Conservation (phyloP, 176 grass and related monocot species). For the Triticum urartu region DNA sequence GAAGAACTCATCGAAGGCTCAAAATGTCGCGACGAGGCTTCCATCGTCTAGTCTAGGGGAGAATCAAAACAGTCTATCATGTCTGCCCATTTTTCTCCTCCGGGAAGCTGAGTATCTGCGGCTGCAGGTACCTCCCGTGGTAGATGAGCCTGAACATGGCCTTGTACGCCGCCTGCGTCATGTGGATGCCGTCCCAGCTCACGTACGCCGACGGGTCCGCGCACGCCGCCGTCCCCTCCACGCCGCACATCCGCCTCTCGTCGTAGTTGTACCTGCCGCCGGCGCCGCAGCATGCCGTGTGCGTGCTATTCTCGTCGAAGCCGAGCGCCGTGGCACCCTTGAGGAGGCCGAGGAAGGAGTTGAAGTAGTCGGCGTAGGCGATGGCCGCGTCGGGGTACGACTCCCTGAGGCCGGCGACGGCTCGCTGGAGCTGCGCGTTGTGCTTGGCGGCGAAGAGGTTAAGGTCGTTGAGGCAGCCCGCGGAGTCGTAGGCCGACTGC, state of each 20-base stretch:
- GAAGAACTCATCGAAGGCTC: not conserved
- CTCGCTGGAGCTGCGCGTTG: slow-evolving; percentile 57
- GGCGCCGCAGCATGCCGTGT: slow-evolving; percentile 68
- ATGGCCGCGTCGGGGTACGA: slow-evolving; percentile 45
- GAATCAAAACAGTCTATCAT: not conserved
- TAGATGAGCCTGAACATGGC: slow-evolving; percentile 50
- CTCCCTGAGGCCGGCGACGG: slow-evolving; percentile 29
- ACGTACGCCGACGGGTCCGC: slow-evolving; percentile 53
- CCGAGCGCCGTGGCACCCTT: slow-evolving; percentile 43
- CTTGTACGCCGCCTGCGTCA: slow-evolving; percentile 82
- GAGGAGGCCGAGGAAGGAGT: slow-evolving; percentile 67
- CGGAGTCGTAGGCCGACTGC: slow-evolving; percentile 51
- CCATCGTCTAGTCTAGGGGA: no score
- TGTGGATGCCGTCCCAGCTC: slow-evolving; percentile 95
- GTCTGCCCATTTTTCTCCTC: not conserved
- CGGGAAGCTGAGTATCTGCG: slow-evolving; percentile 43
- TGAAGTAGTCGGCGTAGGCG: slow-evolving; percentile 85
- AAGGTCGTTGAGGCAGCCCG: slow-evolving; percentile 54
- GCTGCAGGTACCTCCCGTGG: slow-evolving; percentile 45
- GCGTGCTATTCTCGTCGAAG: slow-evolving; percentile 47
- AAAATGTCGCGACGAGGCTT: not conserved
- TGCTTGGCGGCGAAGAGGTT: slow-evolving; percentile 72
- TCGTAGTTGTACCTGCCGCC: slow-evolving; percentile 74
- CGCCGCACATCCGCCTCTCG: slow-evolving; percentile 62
- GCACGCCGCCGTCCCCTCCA: slow-evolving; percentile 40